A percentile compares a stretch with the other conserved stretches of the same genome.
phyloP scores from a whole-genome alignment of 2,329 filamentous ascomycete genomes.

The Penicillium sp. region DNA sequence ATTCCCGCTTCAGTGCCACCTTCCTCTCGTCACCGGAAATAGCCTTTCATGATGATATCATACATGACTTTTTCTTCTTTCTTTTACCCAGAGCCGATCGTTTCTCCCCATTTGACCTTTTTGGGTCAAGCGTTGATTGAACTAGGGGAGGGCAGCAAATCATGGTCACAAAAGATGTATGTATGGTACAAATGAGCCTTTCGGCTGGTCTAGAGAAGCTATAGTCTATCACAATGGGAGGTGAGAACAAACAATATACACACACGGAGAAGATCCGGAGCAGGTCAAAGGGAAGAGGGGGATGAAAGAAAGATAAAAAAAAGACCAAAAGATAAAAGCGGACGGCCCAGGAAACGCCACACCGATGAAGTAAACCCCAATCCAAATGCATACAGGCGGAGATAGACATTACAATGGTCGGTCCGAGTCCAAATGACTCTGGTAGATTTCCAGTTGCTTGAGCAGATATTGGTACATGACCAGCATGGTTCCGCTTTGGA shows the following conservation, averaged over 20 bases:
- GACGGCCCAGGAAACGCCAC: conserved; percentile 17
- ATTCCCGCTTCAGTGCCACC: neutral
- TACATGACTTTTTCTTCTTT: neutral
- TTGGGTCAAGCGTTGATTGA: too few species aligned
- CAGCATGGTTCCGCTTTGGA: conserved; percentile 94
- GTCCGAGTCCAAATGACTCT: conserved; percentile 18
- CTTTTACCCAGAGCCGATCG: neutral
- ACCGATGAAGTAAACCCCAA: conserved; percentile 10
- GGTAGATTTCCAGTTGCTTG: conserved; percentile 62
- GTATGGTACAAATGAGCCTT: conserved; percentile 16
- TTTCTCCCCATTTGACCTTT: too few species aligned
- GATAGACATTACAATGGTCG: conserved; percentile 13
- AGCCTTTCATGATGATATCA: neutral
- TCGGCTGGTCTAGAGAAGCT: conserved; percentile 11
- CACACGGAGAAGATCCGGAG: conserved; percentile 5
- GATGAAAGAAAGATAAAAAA: conserved; percentile 6
- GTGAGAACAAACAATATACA: conserved; percentile 12
- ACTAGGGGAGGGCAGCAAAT: too few species aligned
- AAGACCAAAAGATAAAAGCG: conserved; percentile 7
- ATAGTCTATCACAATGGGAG: conserved; percentile 14
- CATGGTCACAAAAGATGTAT: neutral
- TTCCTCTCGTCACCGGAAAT: neutral
- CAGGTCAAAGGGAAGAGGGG: conserved; percentile 1
- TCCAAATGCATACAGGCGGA: conserved; percentile 11
- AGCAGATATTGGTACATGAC: conserved; percentile 88